A percentile compares a stretch with the other conserved stretches of the same genome.
These are phyloP conservation scores for Leccinum disarticulatum DNA, from an alignment of 768 basidiomycete species.

Conservation along the genomic window DNA sequence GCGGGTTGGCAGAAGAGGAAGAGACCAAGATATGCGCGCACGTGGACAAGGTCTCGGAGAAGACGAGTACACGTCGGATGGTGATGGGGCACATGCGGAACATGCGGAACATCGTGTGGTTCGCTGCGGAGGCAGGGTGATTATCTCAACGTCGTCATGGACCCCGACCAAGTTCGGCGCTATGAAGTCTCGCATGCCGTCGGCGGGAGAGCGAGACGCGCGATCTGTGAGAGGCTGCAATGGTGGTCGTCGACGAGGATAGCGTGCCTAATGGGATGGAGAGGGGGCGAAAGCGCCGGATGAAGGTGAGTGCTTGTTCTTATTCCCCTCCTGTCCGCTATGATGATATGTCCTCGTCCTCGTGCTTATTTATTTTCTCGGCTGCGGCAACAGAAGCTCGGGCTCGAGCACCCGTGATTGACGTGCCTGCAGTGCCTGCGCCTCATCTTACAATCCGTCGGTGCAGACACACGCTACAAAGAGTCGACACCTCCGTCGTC, in stretches of 20 bases:
- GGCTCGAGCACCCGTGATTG: slow-evolving; percentile 49
- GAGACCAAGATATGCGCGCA: too few relatives aligned
- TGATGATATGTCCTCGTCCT: neutral
- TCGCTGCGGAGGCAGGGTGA: too few relatives aligned
- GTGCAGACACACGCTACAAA: slow-evolving; percentile 82
- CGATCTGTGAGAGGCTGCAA: slow-evolving; percentile 54
- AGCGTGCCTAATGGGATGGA: slow-evolving; percentile 30
- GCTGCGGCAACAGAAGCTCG: slow-evolving; percentile 44
- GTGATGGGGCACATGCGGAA: too few relatives aligned
- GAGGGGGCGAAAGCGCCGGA: slow-evolving; percentile 37
- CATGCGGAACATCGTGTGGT: too few relatives aligned
- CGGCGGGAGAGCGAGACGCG: slow-evolving; percentile 60
- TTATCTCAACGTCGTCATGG: slow-evolving; percentile 60
- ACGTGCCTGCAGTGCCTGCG: slow-evolving; percentile 59
- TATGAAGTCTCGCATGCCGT: slow-evolving; percentile 68
- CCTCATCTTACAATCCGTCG: slow-evolving; percentile 93
- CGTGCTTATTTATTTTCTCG: neutral
- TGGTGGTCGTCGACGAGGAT: slow-evolving; percentile 30
- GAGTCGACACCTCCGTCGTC: slow-evolving; percentile 93
- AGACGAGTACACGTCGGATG: too few relatives aligned
- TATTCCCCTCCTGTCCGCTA: too few relatives aligned
- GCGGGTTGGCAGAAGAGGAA: too few relatives aligned
- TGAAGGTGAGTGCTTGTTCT: slow-evolving; percentile 37
- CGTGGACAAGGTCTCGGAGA: too few relatives aligned
- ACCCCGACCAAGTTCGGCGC: slow-evolving; percentile 65